These are phyloP conservation scores for Phlyctochytrium planicorne DNA, from an alignment of 192 early-diverging fungal species.

Conservation along the genomic window DNA sequence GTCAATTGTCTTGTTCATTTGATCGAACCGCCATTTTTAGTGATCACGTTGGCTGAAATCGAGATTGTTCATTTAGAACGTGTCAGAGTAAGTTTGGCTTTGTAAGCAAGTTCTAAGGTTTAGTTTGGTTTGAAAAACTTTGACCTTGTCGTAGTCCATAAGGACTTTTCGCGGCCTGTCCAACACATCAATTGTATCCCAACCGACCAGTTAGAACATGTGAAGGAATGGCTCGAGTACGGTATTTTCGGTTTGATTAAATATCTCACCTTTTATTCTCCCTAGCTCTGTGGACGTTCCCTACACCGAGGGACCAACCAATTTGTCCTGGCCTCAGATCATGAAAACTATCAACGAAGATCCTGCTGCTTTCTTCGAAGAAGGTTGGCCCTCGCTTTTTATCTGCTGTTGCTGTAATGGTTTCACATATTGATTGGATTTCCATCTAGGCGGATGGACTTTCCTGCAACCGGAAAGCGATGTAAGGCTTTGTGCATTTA, in stretches of 20 bases:
- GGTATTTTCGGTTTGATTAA: conserved; percentile 8
- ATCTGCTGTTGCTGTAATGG: too few relatives aligned
- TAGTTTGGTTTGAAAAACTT: conserved; percentile 98
- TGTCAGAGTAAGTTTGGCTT: conserved; percentile 56
- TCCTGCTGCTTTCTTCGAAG: conserved; percentile 87
- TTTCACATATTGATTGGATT: too few relatives aligned
- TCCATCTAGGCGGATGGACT: conserved; percentile 75
- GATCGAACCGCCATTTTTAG: conserved; percentile 88
- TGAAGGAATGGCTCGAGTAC: conserved; percentile 90
- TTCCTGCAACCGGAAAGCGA: conserved; percentile 73
- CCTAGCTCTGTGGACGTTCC: conserved; percentile 84
- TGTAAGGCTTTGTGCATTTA: conserved; percentile 7
- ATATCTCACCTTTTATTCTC: neutral
- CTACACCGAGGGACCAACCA: conserved; percentile 91
- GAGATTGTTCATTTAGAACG: conserved; percentile 96
- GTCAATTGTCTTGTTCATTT: conserved; percentile 95
- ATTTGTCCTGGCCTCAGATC: conserved; percentile 92
- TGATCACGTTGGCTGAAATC: conserved; percentile 87
- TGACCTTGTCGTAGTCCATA: conserved; percentile 97
- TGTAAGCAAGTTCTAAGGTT: neutral
- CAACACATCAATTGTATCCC: conserved; percentile 98
- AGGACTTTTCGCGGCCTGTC: conserved; percentile 82
- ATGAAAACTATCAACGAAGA: conserved; percentile 98
- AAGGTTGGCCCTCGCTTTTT: too few relatives aligned
- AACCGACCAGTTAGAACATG: conserved; percentile 84